Percentiles rank a stretch among this genome's conserved stretches.
Conservation (phyloP, 1,284 basidiomycete species). For the Phellinidium pouzarii region DNA sequence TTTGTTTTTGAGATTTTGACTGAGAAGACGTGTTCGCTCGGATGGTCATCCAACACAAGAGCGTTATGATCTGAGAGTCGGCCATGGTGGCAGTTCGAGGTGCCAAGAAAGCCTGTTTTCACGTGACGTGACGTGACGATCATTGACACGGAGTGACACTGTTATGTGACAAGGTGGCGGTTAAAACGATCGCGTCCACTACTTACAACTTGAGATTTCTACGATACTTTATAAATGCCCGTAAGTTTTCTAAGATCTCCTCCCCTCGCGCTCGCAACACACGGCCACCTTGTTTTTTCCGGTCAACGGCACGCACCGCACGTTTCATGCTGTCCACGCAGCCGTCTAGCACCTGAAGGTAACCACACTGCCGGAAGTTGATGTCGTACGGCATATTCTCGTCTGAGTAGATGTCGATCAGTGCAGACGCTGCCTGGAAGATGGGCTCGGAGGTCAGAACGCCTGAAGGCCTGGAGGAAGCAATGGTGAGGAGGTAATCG, state of each 20-base stretch:
- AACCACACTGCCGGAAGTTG: conserved; percentile 64
- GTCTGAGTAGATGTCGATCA: conserved; percentile 95
- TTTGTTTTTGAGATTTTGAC: no score
- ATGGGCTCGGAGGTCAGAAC: conserved; percentile 60
- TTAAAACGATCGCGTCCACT: no score
- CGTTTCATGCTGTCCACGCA: conserved; percentile 54
- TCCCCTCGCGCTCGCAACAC: conserved; percentile 59
- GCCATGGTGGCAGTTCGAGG: no score
- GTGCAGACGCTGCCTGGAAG: conserved; percentile 76
- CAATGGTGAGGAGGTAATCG: conserved; percentile 56
- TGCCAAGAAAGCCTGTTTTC: no score
- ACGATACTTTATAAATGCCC: conserved; percentile 86
- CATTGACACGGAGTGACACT: no score
- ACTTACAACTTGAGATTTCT: conserved; percentile 40
- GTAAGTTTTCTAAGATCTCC: conserved; percentile 75
- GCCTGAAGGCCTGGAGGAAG: conserved; percentile 33
- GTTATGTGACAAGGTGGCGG: no score
- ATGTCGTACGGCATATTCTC: conserved; percentile 78
- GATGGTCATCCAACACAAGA: no score
- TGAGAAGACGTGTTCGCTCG: no score
- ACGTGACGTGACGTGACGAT: no score
- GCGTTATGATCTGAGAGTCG: no score
- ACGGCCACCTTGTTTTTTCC: conserved; percentile 47
- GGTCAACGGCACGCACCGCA: conserved; percentile 53
- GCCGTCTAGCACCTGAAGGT: conserved; percentile 44